Percentiles rank a stretch among this genome's conserved stretches.
Conservation (phyloP, 1,284 basidiomycete species). For the Pseudozyma sp. region DNA sequence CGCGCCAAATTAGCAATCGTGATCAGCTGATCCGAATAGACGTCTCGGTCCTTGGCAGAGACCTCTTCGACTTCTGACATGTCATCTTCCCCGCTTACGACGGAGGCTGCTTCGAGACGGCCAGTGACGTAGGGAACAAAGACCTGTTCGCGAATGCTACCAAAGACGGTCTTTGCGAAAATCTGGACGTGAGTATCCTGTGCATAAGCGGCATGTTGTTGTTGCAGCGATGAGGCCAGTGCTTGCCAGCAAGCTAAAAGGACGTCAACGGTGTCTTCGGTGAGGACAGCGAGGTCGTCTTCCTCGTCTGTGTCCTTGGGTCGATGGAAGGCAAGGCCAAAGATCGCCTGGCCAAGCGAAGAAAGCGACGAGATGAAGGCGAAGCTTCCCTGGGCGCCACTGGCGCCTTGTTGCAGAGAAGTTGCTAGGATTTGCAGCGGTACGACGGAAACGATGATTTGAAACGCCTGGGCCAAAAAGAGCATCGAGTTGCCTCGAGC, state of each 20-base stretch:
- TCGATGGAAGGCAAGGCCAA: conserved; percentile 48
- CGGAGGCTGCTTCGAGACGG: conserved; percentile 50
- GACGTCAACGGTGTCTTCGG: conserved; percentile 48
- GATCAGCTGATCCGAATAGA: conserved; percentile 61
- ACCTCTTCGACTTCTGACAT: conserved; percentile 53
- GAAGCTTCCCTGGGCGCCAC: conserved; percentile 18
- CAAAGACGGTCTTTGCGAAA: conserved; percentile 35
- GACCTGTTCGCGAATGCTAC: conserved; percentile 53
- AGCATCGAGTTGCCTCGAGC: conserved; percentile 49
- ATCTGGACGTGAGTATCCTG: conserved; percentile 31
- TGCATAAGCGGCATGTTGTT: conserved; percentile 23
- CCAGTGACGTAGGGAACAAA: conserved; percentile 56
- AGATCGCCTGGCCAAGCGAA: conserved; percentile 35
- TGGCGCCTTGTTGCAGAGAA: conserved; percentile 16
- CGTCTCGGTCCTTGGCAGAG: conserved; percentile 52
- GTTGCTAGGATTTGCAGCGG: conserved; percentile 35
- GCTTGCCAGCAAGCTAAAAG: conserved; percentile 49
- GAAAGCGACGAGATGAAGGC: conserved; percentile 45
- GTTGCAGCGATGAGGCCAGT: conserved; percentile 26
- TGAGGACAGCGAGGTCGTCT: conserved; percentile 51
- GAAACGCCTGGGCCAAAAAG: conserved; percentile 46
- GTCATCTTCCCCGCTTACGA: conserved; percentile 29
- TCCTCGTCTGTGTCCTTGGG: conserved; percentile 47
- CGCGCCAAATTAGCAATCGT: conserved; percentile 58
- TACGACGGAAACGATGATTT: conserved; percentile 39